phyloP scores from a whole-genome alignment of 2,329 filamentous ascomycete species.

The Beauveria sp. region DNA sequence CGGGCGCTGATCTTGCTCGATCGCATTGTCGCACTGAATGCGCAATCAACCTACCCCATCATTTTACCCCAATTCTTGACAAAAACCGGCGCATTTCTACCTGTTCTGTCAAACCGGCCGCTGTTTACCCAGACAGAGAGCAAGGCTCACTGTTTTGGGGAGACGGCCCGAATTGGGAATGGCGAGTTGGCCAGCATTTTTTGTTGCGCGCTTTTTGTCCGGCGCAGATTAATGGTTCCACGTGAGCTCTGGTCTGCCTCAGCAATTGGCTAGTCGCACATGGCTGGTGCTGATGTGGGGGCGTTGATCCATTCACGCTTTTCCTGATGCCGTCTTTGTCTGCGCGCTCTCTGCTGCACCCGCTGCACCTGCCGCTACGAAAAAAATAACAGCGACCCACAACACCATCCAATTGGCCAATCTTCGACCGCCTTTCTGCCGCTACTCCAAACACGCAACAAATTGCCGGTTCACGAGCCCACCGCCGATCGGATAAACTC shows the following conservation, averaged over 20 bases:
- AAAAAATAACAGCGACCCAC: neutral
- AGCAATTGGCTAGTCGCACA: slow-evolving; percentile 21
- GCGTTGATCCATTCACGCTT: slow-evolving; percentile 19
- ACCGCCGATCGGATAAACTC: slow-evolving; percentile 11
- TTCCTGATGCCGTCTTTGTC: slow-evolving; percentile 7
- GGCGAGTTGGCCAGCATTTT: slow-evolving; percentile 11
- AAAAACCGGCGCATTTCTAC: neutral
- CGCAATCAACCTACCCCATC: neutral
- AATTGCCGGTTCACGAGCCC: neutral
- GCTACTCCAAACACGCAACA: neutral
- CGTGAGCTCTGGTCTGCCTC: slow-evolving; percentile 23
- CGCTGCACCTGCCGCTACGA: neutral
- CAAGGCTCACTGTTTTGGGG: slow-evolving; percentile 14
- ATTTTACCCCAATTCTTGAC: neutral
- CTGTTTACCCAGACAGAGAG: slow-evolving; percentile 7
- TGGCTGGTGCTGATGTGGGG: slow-evolving; percentile 18
- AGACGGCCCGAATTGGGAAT: slow-evolving; percentile 7
- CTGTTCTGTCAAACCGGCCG: neutral
- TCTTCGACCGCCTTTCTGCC: neutral
- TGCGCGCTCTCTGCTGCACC: neutral
- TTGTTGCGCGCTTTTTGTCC: slow-evolving; percentile 20
- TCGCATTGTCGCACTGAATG: slow-evolving; percentile 2
- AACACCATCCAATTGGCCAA: slow-evolving; percentile 7
- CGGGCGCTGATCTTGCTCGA: neutral
- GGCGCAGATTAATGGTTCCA: slow-evolving; percentile 27